Evolutionary conservation across 2,329 filamentous ascomycete genomes (phyloP).

Genomic region (Colletotrichum siamense): DNA sequence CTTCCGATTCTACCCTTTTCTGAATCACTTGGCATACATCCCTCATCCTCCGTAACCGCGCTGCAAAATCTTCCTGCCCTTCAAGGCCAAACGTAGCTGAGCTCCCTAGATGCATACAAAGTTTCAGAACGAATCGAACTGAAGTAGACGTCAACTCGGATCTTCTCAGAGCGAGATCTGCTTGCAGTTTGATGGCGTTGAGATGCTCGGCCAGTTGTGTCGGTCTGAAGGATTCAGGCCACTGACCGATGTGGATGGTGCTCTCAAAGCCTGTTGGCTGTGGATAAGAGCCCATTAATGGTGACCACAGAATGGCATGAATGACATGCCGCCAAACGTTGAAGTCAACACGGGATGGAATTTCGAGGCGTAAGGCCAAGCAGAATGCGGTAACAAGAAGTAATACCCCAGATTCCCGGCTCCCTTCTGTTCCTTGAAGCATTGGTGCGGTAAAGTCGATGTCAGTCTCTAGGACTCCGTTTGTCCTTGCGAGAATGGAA

Average conservation of each 20-base stretch:
- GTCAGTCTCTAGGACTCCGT: neutral
- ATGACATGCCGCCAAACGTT: neutral
- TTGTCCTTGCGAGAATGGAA: neutral
- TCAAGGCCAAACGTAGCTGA: neutral
- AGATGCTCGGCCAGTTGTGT: neutral
- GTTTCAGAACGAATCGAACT: neutral
- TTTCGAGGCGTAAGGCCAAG: accelerated
- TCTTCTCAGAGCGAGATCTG: neutral
- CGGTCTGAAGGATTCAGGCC: accelerated
- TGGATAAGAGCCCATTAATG: neutral
- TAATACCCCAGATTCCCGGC: neutral
- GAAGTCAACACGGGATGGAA: neutral
- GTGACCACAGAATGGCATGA: neutral
- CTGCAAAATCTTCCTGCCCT: neutral
- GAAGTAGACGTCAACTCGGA: neutral
- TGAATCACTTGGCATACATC: neutral
- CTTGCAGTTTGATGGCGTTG: neutral
- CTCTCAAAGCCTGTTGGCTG: neutral
- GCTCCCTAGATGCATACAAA: neutral
- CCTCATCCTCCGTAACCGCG: neutral
- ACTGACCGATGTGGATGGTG: accelerated
- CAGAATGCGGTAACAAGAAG: neutral
- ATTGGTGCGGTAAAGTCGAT: neutral
- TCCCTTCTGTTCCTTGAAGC: neutral
- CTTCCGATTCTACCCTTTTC: accelerated